phyloP scores from a whole-genome alignment of 768 basidiomycete species.

The Suillus cothurnatus region DNA sequence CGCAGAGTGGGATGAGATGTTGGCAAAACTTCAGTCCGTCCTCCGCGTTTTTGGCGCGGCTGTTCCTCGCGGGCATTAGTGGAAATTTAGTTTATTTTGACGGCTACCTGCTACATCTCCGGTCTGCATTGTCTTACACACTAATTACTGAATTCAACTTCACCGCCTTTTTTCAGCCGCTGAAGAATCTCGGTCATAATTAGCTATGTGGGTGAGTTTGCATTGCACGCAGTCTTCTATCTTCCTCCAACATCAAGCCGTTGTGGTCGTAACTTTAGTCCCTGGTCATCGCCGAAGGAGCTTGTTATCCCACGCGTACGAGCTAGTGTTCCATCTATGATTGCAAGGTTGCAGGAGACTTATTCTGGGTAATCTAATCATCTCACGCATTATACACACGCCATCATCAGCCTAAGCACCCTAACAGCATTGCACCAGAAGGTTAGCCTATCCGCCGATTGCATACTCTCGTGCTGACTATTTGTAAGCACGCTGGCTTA shows the following conservation, averaged over 20 bases:
- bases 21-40: slow-evolving; percentile 82
- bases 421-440: neutral
- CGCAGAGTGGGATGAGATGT: slow-evolving; percentile 94
- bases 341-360: neutral
- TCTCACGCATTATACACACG: neutral
- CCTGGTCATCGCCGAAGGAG: neutral
- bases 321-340: neutral
- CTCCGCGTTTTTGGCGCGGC: slow-evolving; percentile 59
- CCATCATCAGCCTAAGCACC: neutral
- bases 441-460: neutral
- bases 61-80: slow-evolving; percentile 25
- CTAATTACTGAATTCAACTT: slow-evolving; percentile 40
- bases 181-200: neutral
- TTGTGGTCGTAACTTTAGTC: neutral
- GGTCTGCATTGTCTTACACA: neutral
- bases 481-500: too few species aligned
- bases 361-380: neutral
- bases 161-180: slow-evolving; percentile 14
- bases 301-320: neutral
- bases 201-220: neutral
- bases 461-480: neutral
- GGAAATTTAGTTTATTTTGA: slow-evolving; percentile 1
- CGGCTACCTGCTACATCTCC: neutral
- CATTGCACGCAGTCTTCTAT: neutral
- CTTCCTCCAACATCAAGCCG: neutral